A percentile compares a stretch with the other conserved stretches of the same genome.
Evolutionary conservation across 208 protist species (phyloP).

Genomic region (Acanthamoeba sp.): DNA sequence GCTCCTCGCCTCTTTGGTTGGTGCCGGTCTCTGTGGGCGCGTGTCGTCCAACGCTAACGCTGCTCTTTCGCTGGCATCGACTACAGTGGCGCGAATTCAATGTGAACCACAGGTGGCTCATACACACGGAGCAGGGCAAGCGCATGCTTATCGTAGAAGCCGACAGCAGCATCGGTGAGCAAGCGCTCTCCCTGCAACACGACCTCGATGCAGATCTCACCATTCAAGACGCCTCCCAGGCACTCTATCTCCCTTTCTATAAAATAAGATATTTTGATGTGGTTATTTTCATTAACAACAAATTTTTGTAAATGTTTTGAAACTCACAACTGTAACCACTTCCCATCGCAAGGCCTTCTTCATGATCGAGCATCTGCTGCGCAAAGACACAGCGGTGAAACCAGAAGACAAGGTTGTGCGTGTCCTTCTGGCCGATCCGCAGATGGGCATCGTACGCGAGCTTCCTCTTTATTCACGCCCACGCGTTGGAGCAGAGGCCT

Average conservation of each 20-base stretch:
- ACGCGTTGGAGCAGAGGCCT: too few species aligned
- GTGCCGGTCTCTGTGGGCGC: too few species aligned
- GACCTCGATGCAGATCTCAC: not conserved
- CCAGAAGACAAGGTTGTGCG: not conserved
- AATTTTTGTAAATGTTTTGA: too few species aligned
- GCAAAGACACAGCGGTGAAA: not conserved
- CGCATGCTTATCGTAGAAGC: conserved; percentile 10
- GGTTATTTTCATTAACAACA: too few species aligned
- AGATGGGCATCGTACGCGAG: not conserved
- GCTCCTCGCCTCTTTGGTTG: too few species aligned
- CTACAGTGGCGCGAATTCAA: not conserved
- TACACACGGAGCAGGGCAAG: not conserved
- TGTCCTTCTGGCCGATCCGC: conserved; percentile 3
- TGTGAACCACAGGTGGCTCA: conserved; percentile 2
- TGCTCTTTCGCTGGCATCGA: not conserved
- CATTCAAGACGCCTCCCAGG: not conserved
- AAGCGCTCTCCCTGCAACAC: not conserved
- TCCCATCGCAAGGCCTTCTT: not conserved
- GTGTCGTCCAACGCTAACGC: not conserved
- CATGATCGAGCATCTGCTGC: conserved; percentile 19
- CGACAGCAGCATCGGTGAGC: conserved; percentile 1
- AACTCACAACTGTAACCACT: not conserved
- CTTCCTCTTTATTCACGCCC: not conserved
- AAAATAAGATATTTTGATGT: too few species aligned
- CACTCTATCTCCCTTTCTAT: too few species aligned